Evolutionary conservation across 2,329 filamentous ascomycete species (phyloP), one percentile per base, ranked within the genome.

Genomic region (Paraphoma sp.): DNA sequence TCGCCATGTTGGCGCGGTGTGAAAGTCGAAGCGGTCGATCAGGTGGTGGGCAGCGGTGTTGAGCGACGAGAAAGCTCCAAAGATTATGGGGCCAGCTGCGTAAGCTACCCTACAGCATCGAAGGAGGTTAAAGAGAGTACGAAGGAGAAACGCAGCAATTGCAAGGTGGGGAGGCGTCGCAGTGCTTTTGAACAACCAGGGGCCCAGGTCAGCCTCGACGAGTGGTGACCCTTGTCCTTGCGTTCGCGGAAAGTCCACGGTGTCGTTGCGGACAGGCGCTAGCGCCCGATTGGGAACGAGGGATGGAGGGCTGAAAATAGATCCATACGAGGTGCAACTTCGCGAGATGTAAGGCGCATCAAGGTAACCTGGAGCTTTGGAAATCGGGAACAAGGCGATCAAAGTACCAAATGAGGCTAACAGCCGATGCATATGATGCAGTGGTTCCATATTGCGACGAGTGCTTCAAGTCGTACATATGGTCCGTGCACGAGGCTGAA

Each of bases 1-100:
- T 73, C 71, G 74, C 74, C 74, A 76, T 76, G 67, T 55, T 58
- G 70, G 73, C 74, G 70, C 57, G 42, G 54, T 56, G 61, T 56
- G 56, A 51, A 63, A 54, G 16, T 56, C 57, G 54, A 48, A 59
- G 64, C 53, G 56, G 53, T 63, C 58, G 65, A 68, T 56, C 54
- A 64, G 52, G 59, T 57, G 59, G 59, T 57, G 58, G 51, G 59
- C 54, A 62, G 60, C 56, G 57, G 41, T 51, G 53, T 36, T 42
- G 45, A 56, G 46, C 49, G 61, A 50, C 53, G 47, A 45, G 36
- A 45, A 45, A 61, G 59, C 55, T 57, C 53, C 54, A 59, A 54
- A 45, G 33, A 57, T 50, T 41, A 33, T 9, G 48, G 33, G 51
- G 51, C 49, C 53, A 55, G 49, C 42, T 42, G 38, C 49, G 49